These are phyloP conservation scores for Leccinum sublutescens DNA, from an alignment of 768 basidiomycete genomes.

Conservation along the genomic window DNA sequence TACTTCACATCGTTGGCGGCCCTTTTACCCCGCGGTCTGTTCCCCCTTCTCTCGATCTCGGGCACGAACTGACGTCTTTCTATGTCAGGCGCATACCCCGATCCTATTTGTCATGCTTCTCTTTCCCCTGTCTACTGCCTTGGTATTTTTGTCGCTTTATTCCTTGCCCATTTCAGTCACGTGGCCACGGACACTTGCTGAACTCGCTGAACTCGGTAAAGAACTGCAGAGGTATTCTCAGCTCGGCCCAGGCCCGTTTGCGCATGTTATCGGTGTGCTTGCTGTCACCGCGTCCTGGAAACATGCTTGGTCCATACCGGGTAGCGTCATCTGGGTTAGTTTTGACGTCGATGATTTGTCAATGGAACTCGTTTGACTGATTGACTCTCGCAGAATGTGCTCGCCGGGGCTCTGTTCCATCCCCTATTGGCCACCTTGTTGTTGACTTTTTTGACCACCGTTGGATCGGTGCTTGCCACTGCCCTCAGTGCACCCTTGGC, in stretches of 20 bases:
- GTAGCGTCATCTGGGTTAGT: conserved; percentile 86
- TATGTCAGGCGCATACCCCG: conserved; percentile 50
- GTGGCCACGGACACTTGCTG: conserved; percentile 74
- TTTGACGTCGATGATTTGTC: not conserved
- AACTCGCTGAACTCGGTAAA: conserved; percentile 70
- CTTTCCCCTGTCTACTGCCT: conserved; percentile 64
- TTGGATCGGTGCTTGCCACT: conserved; percentile 83
- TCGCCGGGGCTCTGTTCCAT: conserved; percentile 84
- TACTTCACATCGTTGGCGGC: conserved; percentile 28
- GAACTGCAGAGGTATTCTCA: conserved; percentile 79
- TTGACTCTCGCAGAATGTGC: conserved; percentile 65
- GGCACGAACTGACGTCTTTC: conserved; percentile 10
- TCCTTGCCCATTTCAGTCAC: conserved; percentile 69
- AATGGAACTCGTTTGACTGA: conserved; percentile 16
- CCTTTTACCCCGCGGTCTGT: conserved; percentile 38
- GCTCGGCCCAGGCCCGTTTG: conserved; percentile 58
- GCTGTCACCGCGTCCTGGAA: conserved; percentile 89
- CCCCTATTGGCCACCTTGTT: conserved; percentile 79
- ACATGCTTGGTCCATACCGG: conserved; percentile 96
- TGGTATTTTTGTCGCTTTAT: conserved; percentile 45
- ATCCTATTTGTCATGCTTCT: conserved; percentile 68
- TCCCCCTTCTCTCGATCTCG: not conserved
- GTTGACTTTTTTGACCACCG: conserved; percentile 79
- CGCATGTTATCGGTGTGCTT: conserved; percentile 81
- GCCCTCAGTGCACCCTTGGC: conserved; percentile 80